Base-by-base conservation (phyloP, 208 protist species). In the Angomonas deanei region DNA sequence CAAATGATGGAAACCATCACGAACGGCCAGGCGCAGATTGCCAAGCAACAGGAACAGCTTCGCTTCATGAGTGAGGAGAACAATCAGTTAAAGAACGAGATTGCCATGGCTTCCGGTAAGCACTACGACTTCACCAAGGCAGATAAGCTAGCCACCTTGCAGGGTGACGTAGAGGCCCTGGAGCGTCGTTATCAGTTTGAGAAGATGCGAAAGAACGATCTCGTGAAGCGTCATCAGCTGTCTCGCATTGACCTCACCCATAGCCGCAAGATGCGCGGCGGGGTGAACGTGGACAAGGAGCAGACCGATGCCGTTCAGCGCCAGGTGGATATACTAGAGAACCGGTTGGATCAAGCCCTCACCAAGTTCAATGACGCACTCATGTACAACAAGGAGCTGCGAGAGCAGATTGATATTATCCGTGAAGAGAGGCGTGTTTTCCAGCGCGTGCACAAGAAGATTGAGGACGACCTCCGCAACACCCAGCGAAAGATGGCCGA, bases 331-430 rank as follows among this genome's bases (percentile, higher is more conserved):
- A 93, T 97, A 31, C 80, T 99, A 42, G 97, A 99, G 65, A 97
- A 96, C 70, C 80, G 96, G 13, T 78, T 99, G 10, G 96, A 98
- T 75, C 92, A 97, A 65, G 89, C 91, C 4, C 82, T 98, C 34
- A 82, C 96, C 24, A 97, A 97, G 79, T 99, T 98, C 74, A 99
- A 99, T 80, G 91, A 98, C 59, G 85, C 91, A 13, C 80, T 98
- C 17, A 86, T 94, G 26, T 80, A 92, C 72, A 99, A 99, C 78
- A 97, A 95, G 71, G 78, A 95, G 66, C 74, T 98, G 19, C 90
- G 96, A 36, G 97, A 98, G 60, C 69, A 95, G 57, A 99, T 99
- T 64, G 93, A 98, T 77, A 93, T 96, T 70, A 93, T 98, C 24
- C 79, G 96, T 19, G 88, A 95, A 39, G 97, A 99, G 74, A 86